phyloP scores from a whole-genome alignment of 2,329 filamentous ascomycete genomes.

The Verticillium nubilum region DNA sequence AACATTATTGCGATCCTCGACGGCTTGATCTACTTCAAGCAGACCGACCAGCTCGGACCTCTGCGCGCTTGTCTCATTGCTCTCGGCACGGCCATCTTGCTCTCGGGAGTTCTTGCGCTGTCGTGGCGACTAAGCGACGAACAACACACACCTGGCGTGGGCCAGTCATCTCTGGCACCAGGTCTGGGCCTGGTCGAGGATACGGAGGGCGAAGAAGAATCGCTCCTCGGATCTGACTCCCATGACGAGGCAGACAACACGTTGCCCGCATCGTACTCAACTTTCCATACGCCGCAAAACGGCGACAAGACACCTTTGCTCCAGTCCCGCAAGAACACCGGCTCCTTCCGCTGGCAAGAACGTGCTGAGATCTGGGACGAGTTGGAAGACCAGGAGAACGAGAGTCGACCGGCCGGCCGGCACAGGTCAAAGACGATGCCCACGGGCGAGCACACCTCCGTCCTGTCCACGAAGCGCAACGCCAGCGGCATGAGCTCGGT shows the following conservation, averaged over 20 bases:
- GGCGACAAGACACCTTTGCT: slow-evolving; percentile 31
- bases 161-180: slow-evolving; percentile 69
- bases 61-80: slow-evolving; percentile 77
- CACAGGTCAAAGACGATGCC: slow-evolving; percentile 46
- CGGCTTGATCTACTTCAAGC: slow-evolving; percentile 93
- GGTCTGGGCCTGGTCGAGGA: slow-evolving; percentile 78
- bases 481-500: slow-evolving; percentile 13
- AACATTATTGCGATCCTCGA: slow-evolving; percentile 98
- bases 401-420: slow-evolving; percentile 28
- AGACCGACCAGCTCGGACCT: slow-evolving; percentile 71
- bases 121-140: slow-evolving; percentile 90
- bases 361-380: slow-evolving; percentile 83
- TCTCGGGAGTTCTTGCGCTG: slow-evolving; percentile 82
- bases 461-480: slow-evolving; percentile 21
- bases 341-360: slow-evolving; percentile 51
- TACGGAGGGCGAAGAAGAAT: slow-evolving; percentile 55
- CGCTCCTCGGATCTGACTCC: slow-evolving; percentile 43
- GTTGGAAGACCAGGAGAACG: slow-evolving; percentile 65
- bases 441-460: slow-evolving; percentile 31
- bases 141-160: slow-evolving; percentile 53
- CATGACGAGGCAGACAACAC: slow-evolving; percentile 34
- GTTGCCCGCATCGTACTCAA: slow-evolving; percentile 37
- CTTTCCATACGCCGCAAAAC: slow-evolving; percentile 33
- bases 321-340: slow-evolving; percentile 41
- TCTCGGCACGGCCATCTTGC: slow-evolving; percentile 77